Conservation (phyloP, 1,284 basidiomycete species). For the Malassezia arunalokei region DNA sequence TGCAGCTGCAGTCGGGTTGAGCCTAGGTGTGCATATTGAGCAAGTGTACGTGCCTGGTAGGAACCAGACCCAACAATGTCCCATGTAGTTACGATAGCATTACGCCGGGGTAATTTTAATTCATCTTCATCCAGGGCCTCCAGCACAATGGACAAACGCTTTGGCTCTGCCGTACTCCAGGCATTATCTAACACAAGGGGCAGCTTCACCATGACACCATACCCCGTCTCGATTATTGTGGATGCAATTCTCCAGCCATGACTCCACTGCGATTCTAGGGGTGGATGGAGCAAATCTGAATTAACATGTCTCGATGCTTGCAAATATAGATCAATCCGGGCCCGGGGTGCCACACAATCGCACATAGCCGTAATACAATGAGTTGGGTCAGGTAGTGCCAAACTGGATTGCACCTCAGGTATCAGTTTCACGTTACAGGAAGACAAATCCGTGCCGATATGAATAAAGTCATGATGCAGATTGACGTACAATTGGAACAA, state of each 20-base stretch:
- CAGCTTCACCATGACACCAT: background rate
- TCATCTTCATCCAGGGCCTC: slow-evolving; percentile 41
- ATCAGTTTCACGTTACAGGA: background rate
- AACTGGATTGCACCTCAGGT: background rate
- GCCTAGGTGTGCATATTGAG: slow-evolving; percentile 19
- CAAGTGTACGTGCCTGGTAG: background rate
- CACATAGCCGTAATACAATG: slow-evolving; percentile 3
- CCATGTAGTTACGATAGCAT: slow-evolving; percentile 24
- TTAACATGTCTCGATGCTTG: background rate
- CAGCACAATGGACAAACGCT: slow-evolving; percentile 33
- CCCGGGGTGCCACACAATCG: slow-evolving; percentile 12
- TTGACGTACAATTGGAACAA: slow-evolving; percentile 8
- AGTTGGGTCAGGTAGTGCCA: slow-evolving; percentile 4
- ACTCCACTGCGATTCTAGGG: background rate
- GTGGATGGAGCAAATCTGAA: background rate
- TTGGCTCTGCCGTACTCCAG: background rate
- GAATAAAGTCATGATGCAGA: background rate
- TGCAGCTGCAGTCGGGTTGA: slow-evolving; percentile 39
- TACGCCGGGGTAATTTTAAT: slow-evolving; percentile 23
- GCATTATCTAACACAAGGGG: slow-evolving; percentile 5
- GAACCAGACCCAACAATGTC: background rate
- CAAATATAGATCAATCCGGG: slow-evolving; percentile 7
- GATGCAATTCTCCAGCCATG: slow-evolving; percentile 9
- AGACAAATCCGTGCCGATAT: background rate
- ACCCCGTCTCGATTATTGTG: background rate